Evolutionary conservation across 192 early-diverging fungal genomes (phyloP).

Genomic region (Backusella macrospora): DNA sequence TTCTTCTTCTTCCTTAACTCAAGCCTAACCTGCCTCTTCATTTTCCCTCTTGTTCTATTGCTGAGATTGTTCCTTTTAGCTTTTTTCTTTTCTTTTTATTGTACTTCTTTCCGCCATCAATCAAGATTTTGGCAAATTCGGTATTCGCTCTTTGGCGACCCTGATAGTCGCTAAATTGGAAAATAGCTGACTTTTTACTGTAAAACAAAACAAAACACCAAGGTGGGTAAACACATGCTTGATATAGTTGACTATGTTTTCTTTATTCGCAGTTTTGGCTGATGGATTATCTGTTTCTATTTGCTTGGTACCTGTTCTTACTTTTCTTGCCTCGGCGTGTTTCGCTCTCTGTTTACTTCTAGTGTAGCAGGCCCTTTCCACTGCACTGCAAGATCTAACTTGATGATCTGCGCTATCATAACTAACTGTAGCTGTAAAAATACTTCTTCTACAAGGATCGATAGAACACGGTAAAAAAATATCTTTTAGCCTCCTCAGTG

Average conservation of each 20-base stretch:
- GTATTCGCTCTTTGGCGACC: background rate
- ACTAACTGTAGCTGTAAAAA: background rate
- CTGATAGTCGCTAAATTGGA: background rate
- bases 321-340: background rate
- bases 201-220: background rate
- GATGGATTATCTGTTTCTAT: background rate
- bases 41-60: background rate
- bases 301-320: background rate
- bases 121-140: background rate
- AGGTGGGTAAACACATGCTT: background rate
- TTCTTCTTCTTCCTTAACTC: background rate
- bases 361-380: background rate
- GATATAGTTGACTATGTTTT: background rate
- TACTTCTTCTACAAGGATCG: background rate
- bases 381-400: background rate
- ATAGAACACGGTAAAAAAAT: background rate
- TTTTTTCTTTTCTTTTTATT: background rate
- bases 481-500: background rate
- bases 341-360: background rate
- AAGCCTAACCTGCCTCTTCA: background rate
- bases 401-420: background rate
- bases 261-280: background rate
- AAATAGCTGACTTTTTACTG: background rate
- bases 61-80: background rate
- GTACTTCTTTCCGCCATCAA: background rate